Percentiles rank a stretch among this genome's conserved stretches.
These are phyloP conservation scores for Yarrowia keelungensis DNA, from an alignment of 805 yeast species.

Conservation along the genomic window DNA sequence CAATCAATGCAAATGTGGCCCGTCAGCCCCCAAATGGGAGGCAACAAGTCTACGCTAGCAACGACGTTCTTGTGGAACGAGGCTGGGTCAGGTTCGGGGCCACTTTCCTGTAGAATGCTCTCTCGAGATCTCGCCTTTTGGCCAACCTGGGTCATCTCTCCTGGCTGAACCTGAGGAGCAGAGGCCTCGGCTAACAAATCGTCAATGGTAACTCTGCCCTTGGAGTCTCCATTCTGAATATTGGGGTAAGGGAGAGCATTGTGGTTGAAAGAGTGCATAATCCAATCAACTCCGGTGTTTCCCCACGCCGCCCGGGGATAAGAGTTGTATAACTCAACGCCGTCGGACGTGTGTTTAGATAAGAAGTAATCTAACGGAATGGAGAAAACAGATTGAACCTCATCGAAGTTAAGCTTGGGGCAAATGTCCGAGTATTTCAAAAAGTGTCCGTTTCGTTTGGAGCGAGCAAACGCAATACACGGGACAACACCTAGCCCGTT, in stretches of 20 bases:
- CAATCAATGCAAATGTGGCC: constrained; percentile 53
- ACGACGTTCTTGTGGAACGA: constrained; percentile 9
- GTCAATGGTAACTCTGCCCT: constrained; percentile 23
- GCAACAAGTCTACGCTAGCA: constrained; percentile 6
- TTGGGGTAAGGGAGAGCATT: constrained; percentile 28
- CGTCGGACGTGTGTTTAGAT: not conserved
- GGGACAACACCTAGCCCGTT: constrained; percentile 81
- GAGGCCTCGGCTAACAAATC: constrained; percentile 17
- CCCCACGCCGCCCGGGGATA: constrained; percentile 28
- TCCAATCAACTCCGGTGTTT: constrained; percentile 27
- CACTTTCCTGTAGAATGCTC: not conserved
- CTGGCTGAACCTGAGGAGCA: constrained; percentile 19
- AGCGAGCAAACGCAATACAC: constrained; percentile 56
- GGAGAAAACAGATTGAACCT: constrained; percentile 41
- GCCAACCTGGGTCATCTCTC: constrained; percentile 11
- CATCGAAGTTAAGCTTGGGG: constrained; percentile 40
- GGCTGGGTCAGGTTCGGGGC: constrained; percentile 17
- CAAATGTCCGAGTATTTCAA: constrained; percentile 38
- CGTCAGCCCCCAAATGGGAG: constrained; percentile 54
- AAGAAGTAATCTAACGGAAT: constrained; percentile 37
- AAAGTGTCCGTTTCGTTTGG: constrained; percentile 7
- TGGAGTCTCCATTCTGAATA: not conserved
- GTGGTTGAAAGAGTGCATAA: constrained; percentile 34
- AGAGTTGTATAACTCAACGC: constrained; percentile 12
- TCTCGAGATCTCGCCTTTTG: not conserved